Evolutionary conservation across 495 filamentous ascomycete species (phyloP), one percentile per base, ranked within the genome.

Genomic region (Tuber umbilicatum): DNA sequence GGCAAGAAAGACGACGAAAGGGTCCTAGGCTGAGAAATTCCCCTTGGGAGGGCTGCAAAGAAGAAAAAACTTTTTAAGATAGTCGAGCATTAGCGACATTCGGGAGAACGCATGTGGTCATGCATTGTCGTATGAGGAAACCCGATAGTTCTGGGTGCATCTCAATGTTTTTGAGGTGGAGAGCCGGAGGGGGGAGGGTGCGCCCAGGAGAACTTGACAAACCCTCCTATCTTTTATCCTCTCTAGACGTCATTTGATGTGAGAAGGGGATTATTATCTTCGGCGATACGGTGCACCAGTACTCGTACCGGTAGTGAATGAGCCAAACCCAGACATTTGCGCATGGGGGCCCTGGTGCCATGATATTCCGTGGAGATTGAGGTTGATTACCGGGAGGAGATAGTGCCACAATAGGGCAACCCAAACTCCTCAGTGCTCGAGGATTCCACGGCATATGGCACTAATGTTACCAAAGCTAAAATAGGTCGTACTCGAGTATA

Each of bases 51-150:
- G 55, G 55, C 55, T 64, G 55, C 55, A 64, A 35, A 35, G 55
- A 64, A 64, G n/a, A 60, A 60, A 14, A 31, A 60, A 27, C 31
- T 19, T 64, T 35, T 64, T 35, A 17, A 17, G 14, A 16, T 64
- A 17, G 31, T 64, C 35, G 55, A 19, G 14, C 55, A 6, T 64
- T 64, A 64, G 55, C 55, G 55, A 64, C 55, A 35, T 64, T 64
- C 27, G 31, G 55, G 55, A 64, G 55, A 64, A 64, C 10, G 55
- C 55, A 64, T 64, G 55, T 64, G 55, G 55, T 64, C 55, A 64
- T 35, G 27, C n/a, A 64, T 3, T 35, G 19, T 64, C 55, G 55
- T 64, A 35, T 64, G 55, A 64, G 55, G 55, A 31, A 64, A 64
- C 55, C 55, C 55, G 55, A 64, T 64, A 35, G 27, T 64, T 17